phyloP scores from a whole-genome alignment of 2,329 filamentous ascomycete species.

The Hypomyces rosellus region DNA sequence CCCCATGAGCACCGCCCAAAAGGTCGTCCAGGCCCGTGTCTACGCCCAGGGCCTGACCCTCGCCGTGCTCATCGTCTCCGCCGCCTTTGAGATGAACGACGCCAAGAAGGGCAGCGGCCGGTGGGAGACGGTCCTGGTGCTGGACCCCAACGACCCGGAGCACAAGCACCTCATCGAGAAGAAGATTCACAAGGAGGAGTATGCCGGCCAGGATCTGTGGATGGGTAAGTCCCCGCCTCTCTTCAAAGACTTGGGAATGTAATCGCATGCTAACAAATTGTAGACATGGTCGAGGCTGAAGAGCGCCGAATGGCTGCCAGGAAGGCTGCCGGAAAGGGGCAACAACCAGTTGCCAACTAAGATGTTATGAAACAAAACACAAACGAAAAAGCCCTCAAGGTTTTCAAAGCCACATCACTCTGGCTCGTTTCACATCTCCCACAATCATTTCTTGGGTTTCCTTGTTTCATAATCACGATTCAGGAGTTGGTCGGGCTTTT shows the following conservation, averaged over 20 bases:
- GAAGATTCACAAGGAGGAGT: conserved; percentile 79
- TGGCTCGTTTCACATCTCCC: neutral
- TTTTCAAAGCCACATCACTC: neutral
- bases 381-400: neutral
- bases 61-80: conserved; percentile 73
- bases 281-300: conserved; percentile 79
- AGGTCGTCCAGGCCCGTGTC: conserved; percentile 89
- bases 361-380: neutral
- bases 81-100: conserved; percentile 75
- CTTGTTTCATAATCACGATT: neutral
- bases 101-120: conserved; percentile 67
- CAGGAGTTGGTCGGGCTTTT: no score
- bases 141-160: conserved; percentile 75
- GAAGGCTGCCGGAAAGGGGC: conserved; percentile 19
- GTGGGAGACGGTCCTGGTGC: conserved; percentile 78
- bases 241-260: neutral
- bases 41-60: conserved; percentile 89
- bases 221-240: conserved; percentile 51
- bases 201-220: conserved; percentile 89
- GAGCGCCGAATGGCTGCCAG: conserved; percentile 52
- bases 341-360: conserved; percentile 14
- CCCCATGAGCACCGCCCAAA: conserved; percentile 68
- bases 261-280: conserved; percentile 12
- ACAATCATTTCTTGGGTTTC: neutral
- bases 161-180: conserved; percentile 82